Percentiles rank a stretch among this genome's conserved stretches.
These are phyloP conservation scores for Exophiala sp. DNA, from an alignment of 2,329 filamentous ascomycete genomes.

Conservation along the genomic window DNA sequence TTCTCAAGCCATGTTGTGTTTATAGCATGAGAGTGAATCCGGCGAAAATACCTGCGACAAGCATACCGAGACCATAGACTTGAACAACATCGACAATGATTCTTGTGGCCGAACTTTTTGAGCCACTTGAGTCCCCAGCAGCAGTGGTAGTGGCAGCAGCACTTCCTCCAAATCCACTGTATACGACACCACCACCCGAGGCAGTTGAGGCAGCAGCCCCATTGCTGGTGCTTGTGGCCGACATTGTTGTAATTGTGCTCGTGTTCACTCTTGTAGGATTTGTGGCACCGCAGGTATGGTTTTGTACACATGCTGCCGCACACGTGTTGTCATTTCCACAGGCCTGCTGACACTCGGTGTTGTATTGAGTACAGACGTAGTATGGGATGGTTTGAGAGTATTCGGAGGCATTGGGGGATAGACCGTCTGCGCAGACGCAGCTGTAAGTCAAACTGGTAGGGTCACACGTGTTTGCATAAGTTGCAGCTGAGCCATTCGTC, in stretches of 20 bases:
- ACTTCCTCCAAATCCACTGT: conserved; percentile 44
- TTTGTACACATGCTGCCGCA: conserved; percentile 47
- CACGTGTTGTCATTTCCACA: conserved; percentile 51
- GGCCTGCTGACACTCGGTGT: conserved; percentile 52
- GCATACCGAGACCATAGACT: conserved; percentile 54
- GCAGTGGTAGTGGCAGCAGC: conserved; percentile 30
- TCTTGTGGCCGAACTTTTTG: conserved; percentile 29
- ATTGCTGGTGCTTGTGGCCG: conserved; percentile 35
- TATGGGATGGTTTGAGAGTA: conserved; percentile 63
- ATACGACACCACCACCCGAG: conserved; percentile 37
- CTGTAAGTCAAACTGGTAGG: conserved; percentile 50
- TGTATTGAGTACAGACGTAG: conserved; percentile 58
- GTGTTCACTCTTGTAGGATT: conserved; percentile 53
- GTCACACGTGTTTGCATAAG: conserved; percentile 40
- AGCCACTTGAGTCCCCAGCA: conserved; percentile 19
- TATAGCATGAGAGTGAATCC: conserved; percentile 56
- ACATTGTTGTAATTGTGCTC: conserved; percentile 40
- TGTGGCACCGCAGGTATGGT: conserved; percentile 62
- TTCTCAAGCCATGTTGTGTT: conserved; percentile 21
- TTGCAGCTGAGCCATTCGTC: conserved; percentile 33
- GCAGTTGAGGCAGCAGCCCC: conserved; percentile 32
- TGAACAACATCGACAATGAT: conserved; percentile 52
- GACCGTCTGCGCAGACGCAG: conserved; percentile 55
- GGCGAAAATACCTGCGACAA: conserved; percentile 55
- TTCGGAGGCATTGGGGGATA: conserved; percentile 56